Percentiles rank a stretch among this genome's conserved stretches.
Evolutionary conservation across 371 early-diverging fungal species (phyloP).

Genomic region (Nosema muscidifuracis): DNA sequence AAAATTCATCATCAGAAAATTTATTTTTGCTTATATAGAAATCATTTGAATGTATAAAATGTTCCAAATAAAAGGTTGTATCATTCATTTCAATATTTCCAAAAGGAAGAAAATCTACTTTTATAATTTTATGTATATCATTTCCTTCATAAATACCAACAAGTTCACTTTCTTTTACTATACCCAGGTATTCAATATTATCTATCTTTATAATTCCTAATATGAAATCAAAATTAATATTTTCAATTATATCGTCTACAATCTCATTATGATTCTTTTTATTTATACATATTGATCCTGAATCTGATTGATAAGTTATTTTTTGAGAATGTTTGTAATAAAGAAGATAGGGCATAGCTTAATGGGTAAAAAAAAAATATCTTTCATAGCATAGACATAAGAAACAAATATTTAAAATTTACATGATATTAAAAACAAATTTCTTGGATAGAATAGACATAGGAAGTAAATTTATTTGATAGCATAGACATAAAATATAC

Average conservation of each 20-base stretch:
- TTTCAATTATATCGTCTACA: conserved; percentile 3
- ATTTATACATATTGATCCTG: conserved; percentile 13
- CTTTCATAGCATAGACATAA: too few relatives aligned
- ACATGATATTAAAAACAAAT: too few relatives aligned
- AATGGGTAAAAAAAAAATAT: background rate
- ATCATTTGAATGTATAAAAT: conserved; percentile 32
- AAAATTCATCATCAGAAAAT: conserved; percentile 37
- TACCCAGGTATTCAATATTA: conserved; percentile 22
- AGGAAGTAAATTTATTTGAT: too few relatives aligned
- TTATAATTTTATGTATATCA: conserved; percentile 29
- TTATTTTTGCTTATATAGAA: conserved; percentile 29
- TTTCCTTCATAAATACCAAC: background rate
- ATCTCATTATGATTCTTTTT: background rate
- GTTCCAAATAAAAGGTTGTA: conserved; percentile 22
- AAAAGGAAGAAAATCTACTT: conserved; percentile 28
- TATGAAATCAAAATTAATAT: conserved; percentile 27
- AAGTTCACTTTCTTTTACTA: conserved; percentile 25
- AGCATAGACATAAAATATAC: too few relatives aligned
- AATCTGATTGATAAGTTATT: conserved; percentile 35
- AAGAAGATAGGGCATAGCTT: conserved; percentile 19
- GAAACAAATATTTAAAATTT: too few relatives aligned
- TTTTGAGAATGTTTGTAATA: conserved; percentile 28
- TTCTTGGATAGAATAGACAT: too few relatives aligned
- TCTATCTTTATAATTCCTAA: conserved; percentile 37
- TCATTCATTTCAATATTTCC: background rate